These are phyloP conservation scores for Guillardia theta DNA, from an alignment of 78 protist genomes.

Conservation along the genomic window DNA sequence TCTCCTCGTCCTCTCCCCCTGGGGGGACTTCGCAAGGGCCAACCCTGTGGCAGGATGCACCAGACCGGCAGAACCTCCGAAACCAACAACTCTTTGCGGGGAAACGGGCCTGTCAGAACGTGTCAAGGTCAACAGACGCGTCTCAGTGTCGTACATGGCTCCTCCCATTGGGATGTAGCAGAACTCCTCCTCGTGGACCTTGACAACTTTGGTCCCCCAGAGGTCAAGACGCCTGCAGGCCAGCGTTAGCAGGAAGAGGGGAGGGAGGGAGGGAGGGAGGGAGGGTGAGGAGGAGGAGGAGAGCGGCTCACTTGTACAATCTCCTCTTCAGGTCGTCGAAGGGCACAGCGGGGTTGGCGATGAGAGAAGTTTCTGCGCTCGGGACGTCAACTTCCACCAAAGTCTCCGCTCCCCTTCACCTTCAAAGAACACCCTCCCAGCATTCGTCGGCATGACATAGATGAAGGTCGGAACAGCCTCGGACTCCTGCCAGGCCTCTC, in stretches of 20 bases:
- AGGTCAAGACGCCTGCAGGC: neutral
- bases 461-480: constrained; percentile 28
- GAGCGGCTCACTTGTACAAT: neutral
- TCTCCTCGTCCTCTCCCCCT: no score
- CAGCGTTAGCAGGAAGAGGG: neutral
- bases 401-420: no score
- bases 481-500: neutral
- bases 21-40: no score
- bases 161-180: constrained; percentile 29
- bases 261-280: neutral
- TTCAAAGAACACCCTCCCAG: neutral
- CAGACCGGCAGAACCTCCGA: neutral
- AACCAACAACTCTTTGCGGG: neutral
- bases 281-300: neutral
- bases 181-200: constrained; percentile 34
- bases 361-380: constrained; percentile 1
- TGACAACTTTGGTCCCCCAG: neutral
- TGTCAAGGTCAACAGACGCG: neutral
- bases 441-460: neutral
- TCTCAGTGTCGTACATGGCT: neutral
- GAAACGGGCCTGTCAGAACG: neutral
- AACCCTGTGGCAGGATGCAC: neutral
- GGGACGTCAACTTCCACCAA: no score
- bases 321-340: constrained; percentile 16
- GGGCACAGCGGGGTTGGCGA: constrained; percentile 32